Percentiles rank a stretch among this genome's conserved stretches.
Conservation (phyloP, 805 yeast genomes). For the Kuraishia ogatae region DNA sequence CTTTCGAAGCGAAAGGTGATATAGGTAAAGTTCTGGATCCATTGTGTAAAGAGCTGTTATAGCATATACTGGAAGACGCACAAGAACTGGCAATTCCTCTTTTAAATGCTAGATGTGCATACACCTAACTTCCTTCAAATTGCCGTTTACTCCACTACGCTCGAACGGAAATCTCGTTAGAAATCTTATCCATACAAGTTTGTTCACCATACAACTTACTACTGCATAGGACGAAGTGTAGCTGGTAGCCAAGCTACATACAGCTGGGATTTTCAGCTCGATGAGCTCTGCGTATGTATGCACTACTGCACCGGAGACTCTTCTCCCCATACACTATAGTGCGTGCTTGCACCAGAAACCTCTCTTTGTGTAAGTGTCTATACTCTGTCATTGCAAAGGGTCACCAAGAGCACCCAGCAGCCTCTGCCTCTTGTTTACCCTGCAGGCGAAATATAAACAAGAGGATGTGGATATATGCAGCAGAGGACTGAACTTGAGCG, state of each 20-base stretch:
- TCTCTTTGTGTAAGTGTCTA: too few species aligned
- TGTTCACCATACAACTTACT: too few species aligned
- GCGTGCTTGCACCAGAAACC: too few species aligned
- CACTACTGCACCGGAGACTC: not conserved
- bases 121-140: too few species aligned
- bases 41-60: not conserved
- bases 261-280: not conserved
- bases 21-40: slow-evolving; percentile 39
- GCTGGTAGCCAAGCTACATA: not conserved
- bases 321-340: too few species aligned
- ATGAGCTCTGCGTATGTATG: not conserved
- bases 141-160: too few species aligned
- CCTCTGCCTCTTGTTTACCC: not conserved
- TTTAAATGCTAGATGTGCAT: too few species aligned
- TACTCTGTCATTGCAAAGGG: not conserved
- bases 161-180: too few species aligned
- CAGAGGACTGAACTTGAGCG: too few species aligned
- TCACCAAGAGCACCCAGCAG: not conserved
- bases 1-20: slow-evolving; percentile 60
- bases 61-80: not conserved
- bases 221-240: too few species aligned
- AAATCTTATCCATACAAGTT: too few species aligned
- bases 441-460: not conserved
- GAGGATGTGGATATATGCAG: not conserved
- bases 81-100: too few species aligned